Evolutionary conservation across 352 stramenopile genomes (phyloP).

Genomic region (Elongisporangium undulatum): DNA sequence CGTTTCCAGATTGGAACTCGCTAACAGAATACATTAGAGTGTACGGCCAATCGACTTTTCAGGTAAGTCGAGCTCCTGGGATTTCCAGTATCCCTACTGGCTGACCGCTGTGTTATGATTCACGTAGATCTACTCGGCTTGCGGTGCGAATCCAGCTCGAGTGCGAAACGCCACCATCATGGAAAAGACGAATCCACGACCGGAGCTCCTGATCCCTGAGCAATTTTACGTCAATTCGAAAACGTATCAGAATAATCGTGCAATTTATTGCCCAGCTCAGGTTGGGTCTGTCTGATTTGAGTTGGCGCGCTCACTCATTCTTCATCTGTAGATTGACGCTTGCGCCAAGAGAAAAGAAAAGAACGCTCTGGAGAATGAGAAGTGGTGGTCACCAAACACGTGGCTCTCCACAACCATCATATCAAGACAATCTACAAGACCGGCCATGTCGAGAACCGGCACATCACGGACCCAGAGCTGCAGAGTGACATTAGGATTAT

Average conservation of each 20-base stretch:
- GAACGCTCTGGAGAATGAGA: background rate
- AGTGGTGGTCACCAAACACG: background rate
- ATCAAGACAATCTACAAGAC: background rate
- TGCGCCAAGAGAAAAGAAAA: background rate
- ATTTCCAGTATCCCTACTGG: too few relatives aligned
- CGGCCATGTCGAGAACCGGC: background rate
- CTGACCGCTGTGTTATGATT: too few relatives aligned
- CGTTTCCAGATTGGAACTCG: background rate
- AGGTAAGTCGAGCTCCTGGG: too few relatives aligned
- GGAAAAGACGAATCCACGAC: background rate
- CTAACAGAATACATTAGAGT: background rate
- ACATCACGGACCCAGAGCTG: background rate
- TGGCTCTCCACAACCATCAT: background rate
- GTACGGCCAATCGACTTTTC: background rate
- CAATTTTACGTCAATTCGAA: background rate
- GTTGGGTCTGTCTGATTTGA: too few relatives aligned
- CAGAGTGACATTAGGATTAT: too few relatives aligned
- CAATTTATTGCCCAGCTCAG: too few relatives aligned
- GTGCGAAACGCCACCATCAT: background rate
- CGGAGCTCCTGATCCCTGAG: background rate
- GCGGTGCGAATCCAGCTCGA: background rate
- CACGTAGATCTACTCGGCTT: background rate
- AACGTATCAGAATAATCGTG: too few relatives aligned
- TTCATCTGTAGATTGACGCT: background rate
- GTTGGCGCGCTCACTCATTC: background rate